Evolutionary conservation across 2,329 filamentous ascomycete genomes (phyloP).

Genomic region (Lachnellula cervina): DNA sequence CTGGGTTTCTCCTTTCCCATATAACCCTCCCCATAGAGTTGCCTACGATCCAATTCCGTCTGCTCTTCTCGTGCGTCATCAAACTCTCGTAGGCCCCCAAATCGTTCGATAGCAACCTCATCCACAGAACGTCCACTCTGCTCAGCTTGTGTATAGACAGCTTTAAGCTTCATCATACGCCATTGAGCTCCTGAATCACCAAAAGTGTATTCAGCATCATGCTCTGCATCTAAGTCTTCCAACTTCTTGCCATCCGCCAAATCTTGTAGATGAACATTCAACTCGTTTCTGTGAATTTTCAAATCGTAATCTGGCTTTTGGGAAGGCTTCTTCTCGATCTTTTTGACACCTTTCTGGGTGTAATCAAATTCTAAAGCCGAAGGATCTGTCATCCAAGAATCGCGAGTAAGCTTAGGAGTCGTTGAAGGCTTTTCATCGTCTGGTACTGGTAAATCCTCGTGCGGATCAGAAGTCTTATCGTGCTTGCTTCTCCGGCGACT

Average conservation of each 20-base stretch:
- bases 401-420: slow-evolving; percentile 48
- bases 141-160: slow-evolving; percentile 74
- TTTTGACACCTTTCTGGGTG: slow-evolving; percentile 55
- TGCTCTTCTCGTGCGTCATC: slow-evolving; percentile 92
- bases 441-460: slow-evolving; percentile 47
- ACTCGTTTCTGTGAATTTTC: slow-evolving; percentile 67
- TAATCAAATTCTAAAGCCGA: slow-evolving; percentile 82
- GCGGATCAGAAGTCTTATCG: slow-evolving; percentile 42
- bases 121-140: slow-evolving; percentile 70
- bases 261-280: slow-evolving; percentile 66
- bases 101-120: slow-evolving; percentile 77
- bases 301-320: slow-evolving; percentile 30
- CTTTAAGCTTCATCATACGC: slow-evolving; percentile 93
- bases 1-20: slow-evolving; percentile 80
- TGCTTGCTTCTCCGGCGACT: slow-evolving; percentile 31
- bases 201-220: slow-evolving; percentile 75
- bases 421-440: slow-evolving; percentile 42
- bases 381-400: slow-evolving; percentile 93
- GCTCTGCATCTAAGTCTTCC: slow-evolving; percentile 48
- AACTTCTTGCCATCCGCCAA: slow-evolving; percentile 44
- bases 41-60: slow-evolving; percentile 78
- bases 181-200: slow-evolving; percentile 87
- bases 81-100: slow-evolving; percentile 75
- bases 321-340: slow-evolving; percentile 42
- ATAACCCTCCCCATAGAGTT: slow-evolving; percentile 79